Evolutionary conservation across 768 basidiomycete species (phyloP).

Genomic region (Tricholoma matsutake): DNA sequence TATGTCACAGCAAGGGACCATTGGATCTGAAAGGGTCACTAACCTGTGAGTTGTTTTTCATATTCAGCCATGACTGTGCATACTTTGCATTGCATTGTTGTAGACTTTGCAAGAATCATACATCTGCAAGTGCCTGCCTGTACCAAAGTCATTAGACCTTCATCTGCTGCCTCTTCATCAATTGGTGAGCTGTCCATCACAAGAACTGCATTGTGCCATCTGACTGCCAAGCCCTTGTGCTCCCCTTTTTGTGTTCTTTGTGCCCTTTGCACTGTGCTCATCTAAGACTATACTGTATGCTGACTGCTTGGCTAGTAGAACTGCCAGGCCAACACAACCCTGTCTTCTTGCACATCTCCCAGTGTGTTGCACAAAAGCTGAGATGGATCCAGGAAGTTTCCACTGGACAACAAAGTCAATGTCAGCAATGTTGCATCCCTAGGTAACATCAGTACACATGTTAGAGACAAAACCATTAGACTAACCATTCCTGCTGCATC

Average conservation of each 20-base stretch:
- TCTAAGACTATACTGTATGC: constrained; percentile 4
- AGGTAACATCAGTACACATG: too few relatives aligned
- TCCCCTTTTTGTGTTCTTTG: background rate
- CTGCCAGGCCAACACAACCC: constrained; percentile 14
- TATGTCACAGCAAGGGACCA: constrained; percentile 25
- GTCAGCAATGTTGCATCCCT: constrained; percentile 26
- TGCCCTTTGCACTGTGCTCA: background rate
- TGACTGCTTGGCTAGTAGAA: constrained; percentile 18
- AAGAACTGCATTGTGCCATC: background rate
- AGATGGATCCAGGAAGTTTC: constrained; percentile 25
- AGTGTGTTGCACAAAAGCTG: constrained; percentile 29
- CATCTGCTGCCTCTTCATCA: constrained; percentile 4
- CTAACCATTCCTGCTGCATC: too few relatives aligned
- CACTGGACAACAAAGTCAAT: constrained; percentile 32
- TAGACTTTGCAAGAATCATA: background rate
- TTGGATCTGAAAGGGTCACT: constrained; percentile 13
- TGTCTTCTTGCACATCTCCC: constrained; percentile 24
- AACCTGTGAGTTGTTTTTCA: too few relatives aligned
- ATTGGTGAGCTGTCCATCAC: background rate
- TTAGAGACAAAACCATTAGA: too few relatives aligned
- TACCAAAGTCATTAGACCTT: constrained; percentile 4
- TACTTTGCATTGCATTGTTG: too few relatives aligned
- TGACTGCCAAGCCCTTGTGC: background rate
- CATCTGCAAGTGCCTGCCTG: constrained; percentile 4
- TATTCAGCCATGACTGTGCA: too few relatives aligned